Base-by-base conservation (phyloP, 306 rosid genomes). In the Vigna unguiculata region DNA sequence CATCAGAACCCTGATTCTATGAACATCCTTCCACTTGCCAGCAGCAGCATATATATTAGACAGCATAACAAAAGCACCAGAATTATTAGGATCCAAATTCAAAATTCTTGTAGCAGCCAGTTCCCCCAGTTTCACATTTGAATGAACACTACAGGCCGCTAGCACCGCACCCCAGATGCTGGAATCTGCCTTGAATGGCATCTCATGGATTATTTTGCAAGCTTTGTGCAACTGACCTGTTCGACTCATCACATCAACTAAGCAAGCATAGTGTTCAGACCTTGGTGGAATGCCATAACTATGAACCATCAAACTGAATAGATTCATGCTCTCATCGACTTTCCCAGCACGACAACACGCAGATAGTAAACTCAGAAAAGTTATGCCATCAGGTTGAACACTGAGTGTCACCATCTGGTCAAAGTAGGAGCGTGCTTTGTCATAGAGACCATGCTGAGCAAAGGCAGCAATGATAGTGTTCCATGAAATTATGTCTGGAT, bases 361-460 rank as follows among this genome's bases (percentile, higher is more conserved):
- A 76, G 91, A 87, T 52, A 79, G 63, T 72, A 83, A 62, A 43
- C 80, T 71, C 38, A 87, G 79, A 78, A 77, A 81, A 57, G 93
- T 83, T 79, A 85, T 80, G 52, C 74, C 88, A 67, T 89, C 86
- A 14, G 88, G 89, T n/a, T 45, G 65, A 74, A 76, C 64, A 12
- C 79, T 14, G 13, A 6, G n/a, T n/a, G 16, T 7, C 17, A 24
- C 25, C 85, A 72, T 83, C 80, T 32, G 78, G 61, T 83, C 68
- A 64, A 85, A 85, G 75, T 30, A 82, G 67, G 62, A 43, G 38
- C 61, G 46, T 69, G 89, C 85, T 84, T 82, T 85, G 67, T 20
- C 78, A 24, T 81, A 83, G n/a, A 88, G 74, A 68, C 87, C 89
- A 59, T 85, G 86, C 70, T 85, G 89, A 32, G 86, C 81, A 79